Evolutionary conservation across 2,329 filamentous ascomycete genomes (phyloP).

Genomic region (Trichoderma sp.): DNA sequence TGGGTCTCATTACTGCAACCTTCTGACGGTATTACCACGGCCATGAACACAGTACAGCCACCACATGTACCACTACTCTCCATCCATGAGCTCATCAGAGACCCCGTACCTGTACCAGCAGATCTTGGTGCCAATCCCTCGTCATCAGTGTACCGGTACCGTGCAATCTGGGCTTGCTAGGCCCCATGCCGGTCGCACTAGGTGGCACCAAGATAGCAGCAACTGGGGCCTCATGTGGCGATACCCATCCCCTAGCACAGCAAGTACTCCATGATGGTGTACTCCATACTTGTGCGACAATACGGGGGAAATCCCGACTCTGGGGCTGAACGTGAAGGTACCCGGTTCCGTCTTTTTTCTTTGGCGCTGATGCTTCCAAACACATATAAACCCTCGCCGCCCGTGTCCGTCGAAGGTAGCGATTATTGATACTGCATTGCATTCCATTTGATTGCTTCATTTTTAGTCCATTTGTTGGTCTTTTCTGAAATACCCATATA

Average conservation of each 20-base stretch:
- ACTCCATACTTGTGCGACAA: constrained; percentile 9
- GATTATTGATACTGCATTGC: constrained; percentile 6
- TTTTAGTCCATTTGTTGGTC: background rate
- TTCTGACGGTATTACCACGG: background rate
- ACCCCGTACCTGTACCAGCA: background rate
- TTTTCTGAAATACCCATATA: background rate
- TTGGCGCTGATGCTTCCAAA: constrained; percentile 6
- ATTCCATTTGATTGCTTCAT: constrained; percentile 5
- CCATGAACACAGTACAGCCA: background rate
- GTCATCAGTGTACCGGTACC: background rate
- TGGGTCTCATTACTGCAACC: background rate
- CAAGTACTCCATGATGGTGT: background rate
- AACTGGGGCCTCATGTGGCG: constrained; percentile 8
- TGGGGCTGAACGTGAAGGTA: background rate
- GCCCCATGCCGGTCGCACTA: background rate
- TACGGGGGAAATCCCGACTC: constrained; percentile 1
- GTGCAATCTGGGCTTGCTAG: background rate
- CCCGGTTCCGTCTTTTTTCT: background rate
- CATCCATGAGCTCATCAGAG: background rate
- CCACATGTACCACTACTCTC: background rate
- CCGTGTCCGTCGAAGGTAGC: background rate
- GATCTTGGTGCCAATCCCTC: background rate
- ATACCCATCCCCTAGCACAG: background rate
- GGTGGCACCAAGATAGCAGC: background rate
- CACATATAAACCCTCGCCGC: constrained; percentile 8